Base-by-base conservation (phyloP, 768 basidiomycete species). In the Thelephora ganbajun region DNA sequence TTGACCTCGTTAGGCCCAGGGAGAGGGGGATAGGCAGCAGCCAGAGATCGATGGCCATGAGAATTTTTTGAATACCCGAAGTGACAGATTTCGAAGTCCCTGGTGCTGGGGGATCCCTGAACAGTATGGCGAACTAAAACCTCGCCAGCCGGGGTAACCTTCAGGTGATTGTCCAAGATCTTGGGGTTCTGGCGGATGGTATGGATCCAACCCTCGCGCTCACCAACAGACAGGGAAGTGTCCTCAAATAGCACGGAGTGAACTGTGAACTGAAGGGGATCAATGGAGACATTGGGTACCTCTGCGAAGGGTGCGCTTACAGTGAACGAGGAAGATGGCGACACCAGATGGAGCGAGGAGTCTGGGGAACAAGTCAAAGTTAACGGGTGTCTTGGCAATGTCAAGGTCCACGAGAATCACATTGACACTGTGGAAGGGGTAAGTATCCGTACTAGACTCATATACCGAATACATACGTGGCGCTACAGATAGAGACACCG, bases 181-280 rank as follows among this genome's bases (percentile, higher is more conserved):
- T 61, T 48, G 0, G 52, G 36, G 34, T 61, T 62, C 35, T 53
- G 53, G 20, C 60, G 61, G 7, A 61, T 50, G 20, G 53, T 54
- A 33, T 60, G 54, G 13, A 61, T 55, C 33, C 26, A 11, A 51
- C 45, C 46, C 52, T 55, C 56, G 56, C 61, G 39, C 57, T 58
- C 55, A 3, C n/a, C 50, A 14, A 53, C 43, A 14, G 56, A 52
- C 41, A 61, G 35, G 14, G 57, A 52, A 43, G 61, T 58, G 35
- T 62, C 60, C 44, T 62, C 59, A 13, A 62, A 61, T 6, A 61
- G 57, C 1, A 61, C 48, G 1, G 59, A 60, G 20, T 52, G 62
- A 1, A 59, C 57, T 20, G 53, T 54, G 41, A 58, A 62, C 33
- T 60, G 60, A 13, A 57, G 59, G 3, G 58, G 59, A 16, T 61